Base-by-base conservation (phyloP, 169 alveolate species). In the Theileria orientalis region DNA sequence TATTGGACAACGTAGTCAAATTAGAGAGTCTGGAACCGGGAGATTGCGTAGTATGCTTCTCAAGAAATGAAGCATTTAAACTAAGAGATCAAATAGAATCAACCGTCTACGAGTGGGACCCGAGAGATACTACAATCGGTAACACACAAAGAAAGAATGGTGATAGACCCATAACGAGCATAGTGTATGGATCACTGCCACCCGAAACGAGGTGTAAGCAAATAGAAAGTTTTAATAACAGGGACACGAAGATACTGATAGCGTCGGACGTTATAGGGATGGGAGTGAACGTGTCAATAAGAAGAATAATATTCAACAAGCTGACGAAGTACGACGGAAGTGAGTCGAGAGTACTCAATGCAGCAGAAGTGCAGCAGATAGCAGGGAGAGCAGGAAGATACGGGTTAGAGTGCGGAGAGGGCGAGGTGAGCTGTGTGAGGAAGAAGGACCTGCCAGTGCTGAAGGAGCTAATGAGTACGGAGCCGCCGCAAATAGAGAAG, bases 221-320 rank as follows among this genome's bases (percentile, higher is more conserved):
- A 71, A 84, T 87, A 23, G 83, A 77, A 21, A 49, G 47, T n/a
- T 87, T 87, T 47, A 87, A 87, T 51, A 14, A 64, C 14, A 54
- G 70, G 69, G 46, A 74, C 19, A 64, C 75, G 60, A 60, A 40
- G n/a, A 79, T 82, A 40, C 76, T 95, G 49, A 86, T 94, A 14
- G 96, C 98, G 3, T 93, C 98, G 0, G 97, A 95, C 73, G 98
- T 95, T n/a, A 92, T 95, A 32, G 98, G 98, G 9, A 91, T 95
- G 96, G 98, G 98, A 11, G 79, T 95, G 44, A 95, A 95, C 73
- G 86, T 92, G 54, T 76, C 87, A 19, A 95, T 95, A 8, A 85
- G 88, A 25, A 83, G 98, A 42, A 71, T 95, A 2, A 90, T 95
- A n/a, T 94, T 95, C 77, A 68, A 91, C 32, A 84, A 87, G 19